Base-by-base conservation (phyloP, 345 rosid genomes). In the Gossypium turneri region DNA sequence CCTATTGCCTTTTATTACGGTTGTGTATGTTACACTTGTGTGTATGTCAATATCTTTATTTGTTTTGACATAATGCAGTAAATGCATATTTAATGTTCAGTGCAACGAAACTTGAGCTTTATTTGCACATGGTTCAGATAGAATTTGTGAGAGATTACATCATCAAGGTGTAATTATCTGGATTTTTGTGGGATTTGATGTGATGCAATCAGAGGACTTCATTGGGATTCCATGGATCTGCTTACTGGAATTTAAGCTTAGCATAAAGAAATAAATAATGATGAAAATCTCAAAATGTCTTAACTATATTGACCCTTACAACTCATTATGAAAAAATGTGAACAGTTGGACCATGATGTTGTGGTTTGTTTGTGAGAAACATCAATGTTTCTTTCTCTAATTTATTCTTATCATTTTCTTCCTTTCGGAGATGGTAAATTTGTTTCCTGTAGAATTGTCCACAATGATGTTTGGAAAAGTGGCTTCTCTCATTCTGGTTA, bases 131-230 rank as follows among this genome's bases (percentile, higher is more conserved):
- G 55, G 13, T 47, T 47, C 72, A 47, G 57, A 67, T 15, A 22
- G 24, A 67, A 13, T 29, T 47, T 7, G 20, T 44, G 57, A 25
- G 58, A 15, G 58, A 68, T 68, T 12, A 68, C 34, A 29, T 24
- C 22, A 50, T 10, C 55, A 20, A 48, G 57, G 10, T 61, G 45
- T 48, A 25, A 48, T n/a, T 61, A 17, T 73, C 22, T 61, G 43
- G 68, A 48, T 25, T 47, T 68, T 73, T 59, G 29, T 24, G 12
- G 13, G 34, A 44, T 60, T 52, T 70, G 43, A 24, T 68, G 72
- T 70, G 62, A 53, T 38, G 51, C 9, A 38, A 53, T 71, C 12
- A 12, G 11, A 20, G 63, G 43, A 56, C 50, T 19, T 38, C 48
- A 38, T 53, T 19, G 25, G 59, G 47, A 17, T 52, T 71, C 27